Conservation (phyloP, 2,329 filamentous ascomycete species). For the Aspergillus ibericus region DNA sequence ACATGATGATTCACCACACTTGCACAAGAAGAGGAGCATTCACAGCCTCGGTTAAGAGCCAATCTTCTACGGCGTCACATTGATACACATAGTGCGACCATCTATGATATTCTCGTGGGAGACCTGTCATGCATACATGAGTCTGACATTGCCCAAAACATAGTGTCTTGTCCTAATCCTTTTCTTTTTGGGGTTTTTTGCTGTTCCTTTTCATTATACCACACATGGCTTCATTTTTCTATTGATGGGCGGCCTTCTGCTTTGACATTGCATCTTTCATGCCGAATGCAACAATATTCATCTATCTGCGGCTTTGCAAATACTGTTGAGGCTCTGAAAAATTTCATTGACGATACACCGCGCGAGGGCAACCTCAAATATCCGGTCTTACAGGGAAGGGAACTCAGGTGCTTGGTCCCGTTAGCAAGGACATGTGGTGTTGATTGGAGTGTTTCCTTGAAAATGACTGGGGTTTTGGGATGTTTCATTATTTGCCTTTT, state of each 20-base stretch:
- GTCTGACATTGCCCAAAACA: background rate
- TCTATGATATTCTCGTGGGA: background rate
- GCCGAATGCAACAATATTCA: constrained; percentile 4
- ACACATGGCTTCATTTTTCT: background rate
- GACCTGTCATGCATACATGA: background rate
- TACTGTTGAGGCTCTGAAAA: background rate
- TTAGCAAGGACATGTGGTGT: background rate
- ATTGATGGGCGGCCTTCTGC: background rate
- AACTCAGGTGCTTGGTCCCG: background rate
- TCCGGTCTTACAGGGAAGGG: background rate
- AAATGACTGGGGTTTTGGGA: background rate
- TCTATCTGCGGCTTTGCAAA: background rate
- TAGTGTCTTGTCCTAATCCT: constrained; percentile 7
- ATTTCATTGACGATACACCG: background rate
- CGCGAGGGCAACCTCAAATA: constrained; percentile 8
- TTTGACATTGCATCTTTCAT: background rate
- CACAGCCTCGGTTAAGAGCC: constrained; percentile 38
- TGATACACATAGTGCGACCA: constrained; percentile 14
- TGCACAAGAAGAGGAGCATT: constrained; percentile 50
- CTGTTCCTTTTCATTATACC: constrained; percentile 8
- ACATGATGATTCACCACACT: constrained; percentile 40
- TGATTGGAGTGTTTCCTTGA: background rate
- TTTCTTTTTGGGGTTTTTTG: constrained; percentile 5
- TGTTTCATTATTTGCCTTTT: background rate
- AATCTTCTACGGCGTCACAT: background rate